A percentile compares a stretch with the other conserved stretches of the same genome.
Conservation (phyloP, 192 early-diverging fungal genomes). For the Dispira parvispora region DNA sequence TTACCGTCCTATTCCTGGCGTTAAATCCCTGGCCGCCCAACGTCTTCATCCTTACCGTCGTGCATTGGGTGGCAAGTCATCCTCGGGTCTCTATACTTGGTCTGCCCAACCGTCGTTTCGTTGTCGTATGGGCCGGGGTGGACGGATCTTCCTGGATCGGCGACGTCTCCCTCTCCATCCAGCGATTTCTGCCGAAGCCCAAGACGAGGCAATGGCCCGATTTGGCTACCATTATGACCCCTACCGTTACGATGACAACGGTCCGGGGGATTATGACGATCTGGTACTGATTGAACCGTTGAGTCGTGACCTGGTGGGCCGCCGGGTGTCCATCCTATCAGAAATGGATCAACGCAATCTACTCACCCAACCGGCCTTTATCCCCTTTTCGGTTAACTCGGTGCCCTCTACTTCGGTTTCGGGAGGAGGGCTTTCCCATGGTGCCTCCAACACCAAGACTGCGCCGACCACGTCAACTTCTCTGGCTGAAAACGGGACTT, state of each 20-base stretch:
- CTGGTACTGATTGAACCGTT: not conserved
- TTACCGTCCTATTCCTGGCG: not conserved
- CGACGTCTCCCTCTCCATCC: not conserved
- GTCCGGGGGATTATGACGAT: not conserved
- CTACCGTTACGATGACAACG: slow-evolving; percentile 9
- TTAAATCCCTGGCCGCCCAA: not conserved
- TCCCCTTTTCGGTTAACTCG: not conserved
- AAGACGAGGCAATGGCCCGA: not conserved
- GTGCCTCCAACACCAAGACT: not conserved
- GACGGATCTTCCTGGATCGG: slow-evolving; percentile 9
- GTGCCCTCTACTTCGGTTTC: not conserved
- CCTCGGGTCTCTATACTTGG: not conserved
- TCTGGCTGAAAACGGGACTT: too few species aligned
- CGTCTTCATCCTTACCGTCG: slow-evolving; percentile 8
- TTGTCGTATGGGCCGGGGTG: slow-evolving; percentile 9
- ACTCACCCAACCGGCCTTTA: slow-evolving; percentile 10
- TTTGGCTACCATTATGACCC: slow-evolving; percentile 10
- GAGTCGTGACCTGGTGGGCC: not conserved
- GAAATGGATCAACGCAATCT: slow-evolving; percentile 7
- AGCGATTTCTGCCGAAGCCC: not conserved
- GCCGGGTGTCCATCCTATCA: not conserved
- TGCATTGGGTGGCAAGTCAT: not conserved
- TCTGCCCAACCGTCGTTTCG: slow-evolving; percentile 6
- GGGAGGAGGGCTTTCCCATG: not conserved
- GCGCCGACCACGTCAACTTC: not conserved